Conservation (phyloP, 1,284 basidiomycete genomes). For the Fomes fomentarius region DNA sequence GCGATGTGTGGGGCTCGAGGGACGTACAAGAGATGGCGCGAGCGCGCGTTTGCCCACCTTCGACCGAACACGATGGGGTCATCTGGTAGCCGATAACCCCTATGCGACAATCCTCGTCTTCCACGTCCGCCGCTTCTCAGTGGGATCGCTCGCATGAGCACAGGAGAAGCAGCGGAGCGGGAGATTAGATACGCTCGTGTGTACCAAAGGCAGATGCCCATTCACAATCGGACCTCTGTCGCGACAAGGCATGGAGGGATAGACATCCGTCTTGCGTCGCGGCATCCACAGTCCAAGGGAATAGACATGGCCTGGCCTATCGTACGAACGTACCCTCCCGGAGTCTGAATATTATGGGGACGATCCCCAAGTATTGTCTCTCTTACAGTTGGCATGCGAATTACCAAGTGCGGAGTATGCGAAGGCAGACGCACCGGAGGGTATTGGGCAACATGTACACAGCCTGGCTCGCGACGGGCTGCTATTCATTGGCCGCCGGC, state of each 20-base stretch:
- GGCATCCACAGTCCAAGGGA: conserved; percentile 1
- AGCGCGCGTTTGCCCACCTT: not conserved
- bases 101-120: conserved; percentile 9
- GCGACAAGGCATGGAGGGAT: not conserved
- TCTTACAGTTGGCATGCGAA: not conserved
- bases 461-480: not conserved
- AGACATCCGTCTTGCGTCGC: not conserved
- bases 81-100: not conserved
- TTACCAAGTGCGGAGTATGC: conserved; percentile 11
- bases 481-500: not conserved
- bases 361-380: conserved; percentile 9
- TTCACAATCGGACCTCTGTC: too few relatives aligned
- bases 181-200: conserved; percentile 13
- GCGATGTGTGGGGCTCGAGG: not conserved
- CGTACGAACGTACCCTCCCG: conserved; percentile 22
- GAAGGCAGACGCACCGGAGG: not conserved
- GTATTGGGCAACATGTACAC: not conserved
- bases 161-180: conserved; percentile 7
- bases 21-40: not conserved
- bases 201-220: too few relatives aligned
- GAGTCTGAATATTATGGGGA: conserved; percentile 22
- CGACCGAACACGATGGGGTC: not conserved
- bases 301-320: conserved; percentile 13
- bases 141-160: conserved; percentile 15
- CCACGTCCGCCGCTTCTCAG: conserved; percentile 13